Evolutionary conservation across 164 flowering plant genomes (phyloP).

Genomic region (grape (Vitis vinifera)): DNA sequence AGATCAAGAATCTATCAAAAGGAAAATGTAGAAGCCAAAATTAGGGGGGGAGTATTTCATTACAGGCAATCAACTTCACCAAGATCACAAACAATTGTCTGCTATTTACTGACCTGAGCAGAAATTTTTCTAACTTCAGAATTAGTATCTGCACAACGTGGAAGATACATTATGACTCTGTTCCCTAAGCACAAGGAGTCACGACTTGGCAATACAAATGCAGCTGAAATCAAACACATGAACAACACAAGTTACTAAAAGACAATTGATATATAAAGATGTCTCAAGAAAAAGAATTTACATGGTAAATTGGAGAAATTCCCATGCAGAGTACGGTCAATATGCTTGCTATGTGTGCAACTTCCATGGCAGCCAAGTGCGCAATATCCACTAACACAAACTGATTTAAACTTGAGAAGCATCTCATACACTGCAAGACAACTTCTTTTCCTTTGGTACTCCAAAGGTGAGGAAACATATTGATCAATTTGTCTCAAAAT

Average conservation of each 20-base stretch:
- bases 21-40: not conserved
- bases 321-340: constrained; percentile 51
- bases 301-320: constrained; percentile 73
- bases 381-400: constrained; percentile 81
- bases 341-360: constrained; percentile 64
- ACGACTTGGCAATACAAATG: constrained; percentile 85
- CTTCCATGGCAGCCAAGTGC: constrained; percentile 77
- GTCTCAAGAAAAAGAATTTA: constrained; percentile 21
- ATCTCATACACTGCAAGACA: constrained; percentile 84
- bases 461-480: constrained; percentile 78
- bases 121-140: constrained; percentile 87
- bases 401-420: constrained; percentile 75
- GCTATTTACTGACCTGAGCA: constrained; percentile 61
- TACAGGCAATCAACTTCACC: not conserved
- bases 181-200: constrained; percentile 83
- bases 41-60: not conserved
- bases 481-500: constrained; percentile 85
- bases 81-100: not conserved
- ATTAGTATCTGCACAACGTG: constrained; percentile 94
- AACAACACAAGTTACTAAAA: not conserved
- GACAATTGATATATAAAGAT: not conserved
- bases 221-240: constrained; percentile 45
- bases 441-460: constrained; percentile 86
- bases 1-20: constrained; percentile 79
- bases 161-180: constrained; percentile 82